Evolutionary conservation across 306 rosid genomes (phyloP).

Genomic region (Prunus padus): DNA sequence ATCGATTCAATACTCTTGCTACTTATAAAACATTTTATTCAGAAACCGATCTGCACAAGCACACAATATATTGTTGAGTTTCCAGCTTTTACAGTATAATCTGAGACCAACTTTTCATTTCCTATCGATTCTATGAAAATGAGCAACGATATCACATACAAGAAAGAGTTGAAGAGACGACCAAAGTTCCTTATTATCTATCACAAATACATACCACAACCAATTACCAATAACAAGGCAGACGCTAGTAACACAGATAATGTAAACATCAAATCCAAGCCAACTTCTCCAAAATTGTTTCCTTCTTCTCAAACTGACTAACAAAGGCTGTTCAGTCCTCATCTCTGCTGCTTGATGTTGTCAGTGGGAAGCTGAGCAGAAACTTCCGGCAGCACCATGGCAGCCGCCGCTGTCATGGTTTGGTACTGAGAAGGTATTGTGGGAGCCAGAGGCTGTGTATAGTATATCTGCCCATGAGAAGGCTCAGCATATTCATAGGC

Average conservation of each 20-base stretch:
- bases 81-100: conserved; percentile 82
- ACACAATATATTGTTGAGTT: conserved; percentile 41
- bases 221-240: conserved; percentile 49
- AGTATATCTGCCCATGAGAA: conserved; percentile 72
- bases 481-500: conserved; percentile 69
- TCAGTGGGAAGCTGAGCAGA: conserved; percentile 71
- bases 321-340: conserved; percentile 69
- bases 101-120: conserved; percentile 65
- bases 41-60: conserved; percentile 63
- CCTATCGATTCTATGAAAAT: conserved; percentile 41
- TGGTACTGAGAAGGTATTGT: conserved; percentile 83
- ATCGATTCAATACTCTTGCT: conserved; percentile 15
- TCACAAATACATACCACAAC: conserved; percentile 79
- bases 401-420: conserved; percentile 67
- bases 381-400: conserved; percentile 47
- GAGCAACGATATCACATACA: conserved; percentile 49
- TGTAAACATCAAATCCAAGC: conserved; percentile 40
- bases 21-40: conserved; percentile 51
- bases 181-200: conserved; percentile 70
- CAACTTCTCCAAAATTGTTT: conserved; percentile 77
- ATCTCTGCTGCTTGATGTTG: conserved; percentile 73
- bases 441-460: conserved; percentile 72
- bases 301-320: conserved; percentile 35
- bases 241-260: conserved; percentile 43
- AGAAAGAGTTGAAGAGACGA: conserved; percentile 43